Base-by-base conservation (phyloP, 768 basidiomycete genomes). In the Lentinus brumalis region DNA sequence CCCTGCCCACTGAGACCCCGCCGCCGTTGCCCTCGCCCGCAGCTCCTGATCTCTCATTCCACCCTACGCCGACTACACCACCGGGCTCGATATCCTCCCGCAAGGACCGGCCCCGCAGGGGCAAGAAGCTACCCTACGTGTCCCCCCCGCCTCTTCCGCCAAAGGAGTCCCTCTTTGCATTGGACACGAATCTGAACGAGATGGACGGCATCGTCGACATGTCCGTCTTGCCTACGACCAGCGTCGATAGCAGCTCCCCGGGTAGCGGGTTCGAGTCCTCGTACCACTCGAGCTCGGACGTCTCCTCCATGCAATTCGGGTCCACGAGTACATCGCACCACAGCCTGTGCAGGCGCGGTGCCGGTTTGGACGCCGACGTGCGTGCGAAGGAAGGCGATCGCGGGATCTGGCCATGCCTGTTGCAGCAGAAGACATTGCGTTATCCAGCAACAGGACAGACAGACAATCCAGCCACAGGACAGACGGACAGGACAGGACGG, bases 131-230 rank as follows among this genome's bases (percentile, higher is more conserved):
- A 26, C 65, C 63, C 14, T 53, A 70, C 62, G 54, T 66, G 63
- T 66, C 76, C 61, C 67, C 73, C 60, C 69, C 73, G 31, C 71
- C 75, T 0, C 72, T 76, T 0, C 69, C 71, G 38, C 75, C 75
- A 45, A 67, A 72, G 21, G 70, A 70, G 46, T 72, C 70, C 14
- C 74, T 77, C 39, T 78, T 84, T 59, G 75, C 73, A 21, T 81
- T 91, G 45, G 89, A 92, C 71, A 84, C 83, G 18, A 83, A 94
- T 70, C 71, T 92, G 46, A 82, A 88, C 10, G 75, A 83, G 53
- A 94, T 97, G 83, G 88, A 91, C 41, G 95, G 89, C 6, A 94
- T 97, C 69, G 77, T 96, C 62, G 79, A 94, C 71, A 74, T 77
- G 0, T 74, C 68, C 16, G 55, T 60, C 15, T 50, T 67, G 21